phyloP scores from a whole-genome alignment of 2,329 filamentous ascomycete genomes.

The Verticillium nubilum region DNA sequence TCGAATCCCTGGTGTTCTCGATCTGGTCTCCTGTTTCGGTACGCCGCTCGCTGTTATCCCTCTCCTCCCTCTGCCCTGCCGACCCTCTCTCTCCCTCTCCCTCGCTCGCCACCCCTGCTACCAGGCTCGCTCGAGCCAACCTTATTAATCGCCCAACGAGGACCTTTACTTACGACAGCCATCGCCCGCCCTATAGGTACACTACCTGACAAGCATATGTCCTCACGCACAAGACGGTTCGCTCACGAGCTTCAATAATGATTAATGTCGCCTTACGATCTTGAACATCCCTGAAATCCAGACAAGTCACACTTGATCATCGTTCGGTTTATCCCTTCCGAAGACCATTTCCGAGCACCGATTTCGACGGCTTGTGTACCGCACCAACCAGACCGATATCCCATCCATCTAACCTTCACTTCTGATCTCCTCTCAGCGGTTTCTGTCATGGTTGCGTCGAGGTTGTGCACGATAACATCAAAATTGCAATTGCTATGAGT shows the following conservation, averaged over 20 bases:
- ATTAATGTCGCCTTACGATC: conserved; percentile 12
- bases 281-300: conserved; percentile 3
- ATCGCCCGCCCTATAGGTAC: background rate
- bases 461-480: conserved; percentile 12
- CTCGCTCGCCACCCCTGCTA: conserved; percentile 1
- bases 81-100: background rate
- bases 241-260: conserved; percentile 10
- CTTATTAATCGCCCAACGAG: background rate
- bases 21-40: background rate
- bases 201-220: background rate
- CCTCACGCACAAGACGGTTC: background rate
- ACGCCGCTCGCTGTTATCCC: background rate
- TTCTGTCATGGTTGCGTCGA: conserved; percentile 13
- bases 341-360: background rate
- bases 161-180: background rate
- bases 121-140: background rate
- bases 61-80: background rate
- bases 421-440: background rate
- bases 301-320: background rate
- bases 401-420: conserved; percentile 1
- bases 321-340: background rate
- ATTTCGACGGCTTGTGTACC: background rate
- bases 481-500: conserved; percentile 58
- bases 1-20: background rate
- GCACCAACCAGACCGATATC: conserved; percentile 3